phyloP scores from a whole-genome alignment of 2,329 filamentous ascomycete species.

The Chalara sp. region DNA sequence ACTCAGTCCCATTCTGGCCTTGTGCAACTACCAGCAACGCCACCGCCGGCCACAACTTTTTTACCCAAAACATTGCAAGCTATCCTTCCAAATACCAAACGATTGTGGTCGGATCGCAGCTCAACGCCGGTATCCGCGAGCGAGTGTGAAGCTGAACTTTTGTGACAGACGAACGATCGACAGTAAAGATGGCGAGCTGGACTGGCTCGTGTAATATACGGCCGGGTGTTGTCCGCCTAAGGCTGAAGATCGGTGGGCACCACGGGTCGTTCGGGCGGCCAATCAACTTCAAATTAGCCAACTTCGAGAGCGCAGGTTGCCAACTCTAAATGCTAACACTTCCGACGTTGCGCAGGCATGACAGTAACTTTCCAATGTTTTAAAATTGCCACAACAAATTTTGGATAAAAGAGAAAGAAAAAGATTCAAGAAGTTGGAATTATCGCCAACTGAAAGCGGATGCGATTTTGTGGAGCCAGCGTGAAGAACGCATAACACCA shows the following conservation, averaged over 20 bases:
- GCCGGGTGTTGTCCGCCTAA: slow-evolving; percentile 9
- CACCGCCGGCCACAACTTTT: slow-evolving; percentile 9
- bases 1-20: slow-evolving; percentile 4
- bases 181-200: slow-evolving; percentile 10
- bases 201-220: slow-evolving; percentile 16
- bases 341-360: too few relatives aligned
- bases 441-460: too few relatives aligned
- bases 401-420: too few relatives aligned
- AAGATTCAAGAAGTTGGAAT: too few relatives aligned
- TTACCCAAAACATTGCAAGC: slow-evolving; percentile 11
- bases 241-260: slow-evolving; percentile 10
- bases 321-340: too few relatives aligned
- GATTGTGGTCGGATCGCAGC: slow-evolving; percentile 14
- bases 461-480: too few relatives aligned
- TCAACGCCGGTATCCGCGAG: slow-evolving; percentile 15
- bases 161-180: slow-evolving; percentile 15
- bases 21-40: slow-evolving; percentile 13
- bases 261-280: too few relatives aligned
- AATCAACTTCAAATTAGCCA: too few relatives aligned
- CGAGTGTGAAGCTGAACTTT: slow-evolving; percentile 19
- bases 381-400: too few relatives aligned
- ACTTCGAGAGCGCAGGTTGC: too few relatives aligned
- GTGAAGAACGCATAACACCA: too few relatives aligned
- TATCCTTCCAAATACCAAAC: background rate
- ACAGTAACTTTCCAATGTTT: too few relatives aligned